These are phyloP conservation scores for Eucalyptus coolabah DNA, from an alignment of 345 rosid species.

Conservation along the genomic window DNA sequence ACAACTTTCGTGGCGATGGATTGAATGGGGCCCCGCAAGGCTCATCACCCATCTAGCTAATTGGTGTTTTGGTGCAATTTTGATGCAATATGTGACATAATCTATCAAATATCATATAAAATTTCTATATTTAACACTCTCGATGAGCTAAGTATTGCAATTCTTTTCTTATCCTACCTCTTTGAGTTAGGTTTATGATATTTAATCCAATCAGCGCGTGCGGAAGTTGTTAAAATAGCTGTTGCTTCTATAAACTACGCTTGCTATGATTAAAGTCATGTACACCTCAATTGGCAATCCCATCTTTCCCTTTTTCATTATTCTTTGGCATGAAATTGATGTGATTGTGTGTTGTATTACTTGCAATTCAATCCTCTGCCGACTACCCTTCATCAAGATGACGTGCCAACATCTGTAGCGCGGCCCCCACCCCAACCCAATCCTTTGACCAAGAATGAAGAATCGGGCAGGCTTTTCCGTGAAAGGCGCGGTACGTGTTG, in stretches of 20 bases:
- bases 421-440: no score
- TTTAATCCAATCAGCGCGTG: neutral
- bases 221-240: neutral
- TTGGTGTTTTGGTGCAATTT: neutral
- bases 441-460: neutral
- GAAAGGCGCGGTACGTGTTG: neutral
- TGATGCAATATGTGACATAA: neutral
- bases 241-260: neutral
- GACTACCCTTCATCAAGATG: slow-evolving; percentile 7
- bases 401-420: neutral
- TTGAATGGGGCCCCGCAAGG: accelerated
- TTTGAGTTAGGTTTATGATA: neutral
- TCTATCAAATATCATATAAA: neutral
- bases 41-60: neutral
- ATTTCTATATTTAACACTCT: neutral
- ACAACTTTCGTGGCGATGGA: neutral
- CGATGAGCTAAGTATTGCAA: neutral
- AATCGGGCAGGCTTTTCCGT: neutral
- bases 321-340: neutral
- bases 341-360: neutral
- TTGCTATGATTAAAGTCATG: neutral
- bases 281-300: neutral
- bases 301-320: neutral
- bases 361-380: slow-evolving; percentile 6
- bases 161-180: neutral